These are phyloP conservation scores for Physcomitrium patens DNA, from an alignment of 225 moss, liverwort and hornwort species.

Conservation along the genomic window DNA sequence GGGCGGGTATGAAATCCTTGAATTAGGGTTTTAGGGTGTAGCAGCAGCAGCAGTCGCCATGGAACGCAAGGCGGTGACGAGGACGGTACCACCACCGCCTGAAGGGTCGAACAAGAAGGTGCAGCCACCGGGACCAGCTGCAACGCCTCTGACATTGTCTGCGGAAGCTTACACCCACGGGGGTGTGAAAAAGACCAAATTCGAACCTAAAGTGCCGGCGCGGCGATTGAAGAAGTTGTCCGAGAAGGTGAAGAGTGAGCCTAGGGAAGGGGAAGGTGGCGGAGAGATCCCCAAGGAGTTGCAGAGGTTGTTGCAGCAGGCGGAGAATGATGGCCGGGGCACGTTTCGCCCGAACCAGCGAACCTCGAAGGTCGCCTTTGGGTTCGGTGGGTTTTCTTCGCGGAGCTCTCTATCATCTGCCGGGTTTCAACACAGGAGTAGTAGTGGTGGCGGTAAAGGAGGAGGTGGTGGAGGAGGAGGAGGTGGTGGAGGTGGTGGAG, in stretches of 20 bases:
- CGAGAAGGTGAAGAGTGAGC: constrained; percentile 41
- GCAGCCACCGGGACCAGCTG: constrained; percentile 25
- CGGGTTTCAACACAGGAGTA: constrained; percentile 44
- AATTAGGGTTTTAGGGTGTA: too few relatives aligned
- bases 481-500: constrained; percentile 8
- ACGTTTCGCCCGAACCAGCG: constrained; percentile 30
- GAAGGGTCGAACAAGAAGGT: constrained; percentile 31
- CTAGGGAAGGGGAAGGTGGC: constrained; percentile 26
- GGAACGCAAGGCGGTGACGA: constrained; percentile 45
- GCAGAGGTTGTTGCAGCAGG: constrained; percentile 75
- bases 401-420: constrained; percentile 41
- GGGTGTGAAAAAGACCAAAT: constrained; percentile 80
- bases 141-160: constrained; percentile 14
- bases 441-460: constrained; percentile 22
- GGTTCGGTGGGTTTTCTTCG: constrained; percentile 65
- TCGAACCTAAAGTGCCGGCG: constrained; percentile 77
- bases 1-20: too few relatives aligned
- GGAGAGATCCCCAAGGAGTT: constrained; percentile 65
- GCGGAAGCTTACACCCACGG: constrained; percentile 74
- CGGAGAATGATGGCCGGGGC: constrained; percentile 62
- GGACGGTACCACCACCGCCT: constrained; percentile 31
- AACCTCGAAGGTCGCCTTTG: constrained; percentile 70
- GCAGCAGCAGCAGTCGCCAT: constrained; percentile 13
- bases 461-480: constrained; percentile 10
- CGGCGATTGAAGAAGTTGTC: constrained; percentile 73